Evolutionary conservation across 169 alveolate species (phyloP).

Genomic region (Plasmodium yoelii): DNA sequence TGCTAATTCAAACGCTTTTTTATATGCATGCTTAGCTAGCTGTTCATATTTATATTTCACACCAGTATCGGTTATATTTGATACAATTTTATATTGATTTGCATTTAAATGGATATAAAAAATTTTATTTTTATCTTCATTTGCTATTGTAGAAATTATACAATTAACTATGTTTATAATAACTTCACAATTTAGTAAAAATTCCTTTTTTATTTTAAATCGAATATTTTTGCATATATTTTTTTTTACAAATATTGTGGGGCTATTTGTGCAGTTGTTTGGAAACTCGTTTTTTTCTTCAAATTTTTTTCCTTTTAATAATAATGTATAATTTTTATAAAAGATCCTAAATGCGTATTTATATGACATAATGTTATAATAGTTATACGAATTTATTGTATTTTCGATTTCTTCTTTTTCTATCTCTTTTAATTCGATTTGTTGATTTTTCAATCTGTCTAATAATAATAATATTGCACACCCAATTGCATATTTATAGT

Average conservation of each 20-base stretch:
- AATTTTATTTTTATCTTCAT: constrained; percentile 25
- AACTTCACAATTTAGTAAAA: constrained; percentile 51
- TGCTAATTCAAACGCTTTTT: constrained; percentile 44
- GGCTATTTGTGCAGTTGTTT: not conserved
- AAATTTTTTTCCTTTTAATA: not conserved
- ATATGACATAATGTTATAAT: constrained; percentile 16
- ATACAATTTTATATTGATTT: constrained; percentile 51
- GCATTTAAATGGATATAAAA: constrained; percentile 45
- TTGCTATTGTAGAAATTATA: constrained; percentile 24
- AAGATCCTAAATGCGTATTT: constrained; percentile 22
- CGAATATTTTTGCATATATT: constrained; percentile 47
- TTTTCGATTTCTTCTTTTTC: constrained; percentile 47
- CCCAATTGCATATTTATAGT: constrained; percentile 30
- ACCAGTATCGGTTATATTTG: constrained; percentile 69
- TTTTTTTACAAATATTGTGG: not conserved
- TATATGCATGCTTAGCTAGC: constrained; percentile 51
- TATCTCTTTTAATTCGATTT: constrained; percentile 22
- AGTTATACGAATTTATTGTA: constrained; percentile 27
- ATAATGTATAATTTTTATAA: constrained; percentile 4
- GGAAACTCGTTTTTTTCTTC: not conserved
- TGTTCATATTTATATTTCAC: constrained; percentile 73
- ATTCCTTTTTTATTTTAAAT: constrained; percentile 19
- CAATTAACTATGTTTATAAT: constrained; percentile 47
- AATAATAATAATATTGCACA: constrained; percentile 41
- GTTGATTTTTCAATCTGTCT: constrained; percentile 29